Base-by-base conservation (phyloP, 129 eudicot genomes). In the Escallonia rubra region DNA sequence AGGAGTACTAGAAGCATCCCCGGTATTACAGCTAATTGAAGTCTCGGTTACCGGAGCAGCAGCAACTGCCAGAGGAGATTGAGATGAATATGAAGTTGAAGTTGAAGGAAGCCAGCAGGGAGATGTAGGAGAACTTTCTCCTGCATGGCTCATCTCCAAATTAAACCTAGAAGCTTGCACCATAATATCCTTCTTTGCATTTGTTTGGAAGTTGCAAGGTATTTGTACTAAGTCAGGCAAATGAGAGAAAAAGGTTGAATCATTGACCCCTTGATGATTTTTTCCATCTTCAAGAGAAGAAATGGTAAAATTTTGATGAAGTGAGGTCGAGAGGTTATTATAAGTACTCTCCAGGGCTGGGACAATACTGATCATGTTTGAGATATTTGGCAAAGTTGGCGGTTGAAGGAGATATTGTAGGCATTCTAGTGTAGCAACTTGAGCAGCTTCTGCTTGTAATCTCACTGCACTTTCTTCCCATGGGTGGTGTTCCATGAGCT, bases 401-500 rank as follows among this genome's bases (percentile, higher is more conserved):
- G 57, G 87, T 53, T 84, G 95, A 59, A 82, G 75, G 34, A 82
- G 83, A 59, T 56, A 59, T 50, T 78, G 87, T 14, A 85, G 53
- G 83, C 68, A 82, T 43, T 85, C 84, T 62, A 85, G 83, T 57
- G 75, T 80, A 59, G 91, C 82, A 64, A 80, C 76, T 59, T 83
- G 83, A 48, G 61, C 78, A 43, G 85, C 88, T 80, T 89, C 87
- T 10, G 69, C 71, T 72, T 86, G 94, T 41, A 86, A 41, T 56
- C 81, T 77, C 34, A 78, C 78, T 46, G 87, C 83, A 65, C 87
- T 95, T 43, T 86, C 86, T 64, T 86, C 90, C 83, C 91, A 84
- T 4, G 86, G 63, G 14, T 81, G 83, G 16, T 75, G 74, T 50
- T 87, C 95, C 47, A 84, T 69, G 53, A 86, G 78, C 59, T 87